Evolutionary conservation across 1,284 basidiomycete genomes (phyloP).

Genomic region (Farysia itapuensis): DNA sequence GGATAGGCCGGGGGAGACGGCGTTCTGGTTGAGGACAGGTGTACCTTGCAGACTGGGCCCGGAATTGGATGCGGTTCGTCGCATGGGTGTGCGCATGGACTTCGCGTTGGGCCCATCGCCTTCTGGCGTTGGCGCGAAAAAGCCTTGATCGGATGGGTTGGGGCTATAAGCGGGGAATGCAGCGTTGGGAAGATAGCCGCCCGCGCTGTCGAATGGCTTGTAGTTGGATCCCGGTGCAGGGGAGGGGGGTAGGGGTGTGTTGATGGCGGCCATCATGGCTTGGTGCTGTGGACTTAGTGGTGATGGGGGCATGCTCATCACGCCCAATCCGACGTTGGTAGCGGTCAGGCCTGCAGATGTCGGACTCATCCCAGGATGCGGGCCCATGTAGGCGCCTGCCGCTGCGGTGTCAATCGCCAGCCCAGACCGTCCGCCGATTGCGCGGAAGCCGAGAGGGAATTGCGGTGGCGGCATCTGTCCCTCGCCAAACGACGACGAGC

Average conservation of each 20-base stretch:
- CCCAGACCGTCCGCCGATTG: constrained; percentile 5
- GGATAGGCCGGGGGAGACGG: constrained; percentile 19
- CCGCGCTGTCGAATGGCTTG: constrained; percentile 17
- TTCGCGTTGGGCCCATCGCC: constrained; percentile 40
- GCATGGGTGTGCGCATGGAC: constrained; percentile 44
- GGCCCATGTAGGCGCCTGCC: constrained; percentile 18
- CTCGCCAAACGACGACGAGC: constrained; percentile 32
- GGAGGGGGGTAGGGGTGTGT: constrained; percentile 48
- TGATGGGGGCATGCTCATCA: constrained; percentile 38
- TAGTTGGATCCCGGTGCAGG: constrained; percentile 36
- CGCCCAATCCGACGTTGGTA: constrained; percentile 31
- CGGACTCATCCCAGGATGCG: constrained; percentile 16
- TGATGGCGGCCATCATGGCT: constrained; percentile 47
- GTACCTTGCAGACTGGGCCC: constrained; percentile 32
- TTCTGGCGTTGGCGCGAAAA: constrained; percentile 16
- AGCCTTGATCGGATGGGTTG: constrained; percentile 10
- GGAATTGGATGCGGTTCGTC: constrained; percentile 42
- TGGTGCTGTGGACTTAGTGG: constrained; percentile 36
- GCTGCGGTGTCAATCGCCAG: constrained; percentile 39
- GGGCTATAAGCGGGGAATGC: constrained; percentile 12
- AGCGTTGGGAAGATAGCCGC: constrained; percentile 12
- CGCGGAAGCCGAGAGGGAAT: constrained; percentile 14
- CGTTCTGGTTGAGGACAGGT: constrained; percentile 16
- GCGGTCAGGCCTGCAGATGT: constrained; percentile 28
- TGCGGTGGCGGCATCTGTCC: constrained; percentile 33